Evolutionary conservation across 257 asterid genomes (phyloP).

Genomic region (Echites panduratus): DNA sequence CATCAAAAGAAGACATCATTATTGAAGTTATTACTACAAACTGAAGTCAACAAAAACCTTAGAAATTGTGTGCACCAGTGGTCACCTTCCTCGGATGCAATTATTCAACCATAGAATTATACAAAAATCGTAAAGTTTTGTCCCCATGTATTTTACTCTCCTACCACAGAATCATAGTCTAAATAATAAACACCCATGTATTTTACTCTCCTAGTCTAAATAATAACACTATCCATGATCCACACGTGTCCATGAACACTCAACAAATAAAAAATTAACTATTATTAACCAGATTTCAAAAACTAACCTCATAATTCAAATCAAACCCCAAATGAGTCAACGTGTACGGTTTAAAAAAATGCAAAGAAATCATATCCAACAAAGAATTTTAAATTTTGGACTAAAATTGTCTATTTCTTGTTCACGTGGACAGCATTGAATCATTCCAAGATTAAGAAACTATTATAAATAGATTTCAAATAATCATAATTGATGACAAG

Average conservation of each 20-base stretch:
- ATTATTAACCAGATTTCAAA: neutral
- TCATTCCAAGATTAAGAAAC: neutral
- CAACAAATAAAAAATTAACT: too few species aligned
- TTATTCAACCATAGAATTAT: neutral
- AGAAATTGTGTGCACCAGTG: neutral
- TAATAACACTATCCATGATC: neutral
- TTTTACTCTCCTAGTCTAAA: too few species aligned
- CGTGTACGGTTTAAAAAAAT: neutral
- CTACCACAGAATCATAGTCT: too few species aligned
- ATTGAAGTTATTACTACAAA: constrained; percentile 3
- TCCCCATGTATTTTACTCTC: too few species aligned
- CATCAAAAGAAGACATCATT: neutral
- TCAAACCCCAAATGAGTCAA: neutral
- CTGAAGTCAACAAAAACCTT: constrained; percentile 1
- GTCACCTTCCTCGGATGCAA: neutral
- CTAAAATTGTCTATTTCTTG: neutral
- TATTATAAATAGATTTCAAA: neutral
- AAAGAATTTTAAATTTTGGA: neutral
- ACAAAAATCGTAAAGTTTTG: too few species aligned
- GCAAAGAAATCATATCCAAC: neutral
- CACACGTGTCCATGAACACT: too few species aligned
- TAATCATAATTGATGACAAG: neutral
- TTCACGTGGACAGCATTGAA: neutral
- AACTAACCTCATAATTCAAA: neutral
- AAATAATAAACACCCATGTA: too few species aligned